phyloP scores from a whole-genome alignment of 176 grass and related monocot genomes.

The Otatea glauca region DNA sequence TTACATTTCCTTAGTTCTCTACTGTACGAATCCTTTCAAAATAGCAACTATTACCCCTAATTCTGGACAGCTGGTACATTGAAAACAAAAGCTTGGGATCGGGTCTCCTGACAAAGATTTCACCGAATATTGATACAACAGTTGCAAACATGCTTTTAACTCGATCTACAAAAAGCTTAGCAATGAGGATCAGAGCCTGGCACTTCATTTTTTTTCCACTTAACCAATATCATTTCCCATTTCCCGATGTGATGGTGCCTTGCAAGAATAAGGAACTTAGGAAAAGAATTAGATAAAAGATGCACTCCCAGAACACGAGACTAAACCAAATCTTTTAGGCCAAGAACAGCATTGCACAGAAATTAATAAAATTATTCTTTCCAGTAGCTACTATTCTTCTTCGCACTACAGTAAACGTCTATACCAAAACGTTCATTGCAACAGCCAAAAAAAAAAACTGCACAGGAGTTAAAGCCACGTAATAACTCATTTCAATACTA shows the following conservation, averaged over 20 bases:
- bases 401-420: background rate
- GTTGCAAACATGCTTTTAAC: background rate
- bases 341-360: background rate
- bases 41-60: background rate
- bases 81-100: background rate
- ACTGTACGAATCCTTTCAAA: background rate
- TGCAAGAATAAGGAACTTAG: background rate
- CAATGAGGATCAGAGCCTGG: slow-evolving; percentile 1
- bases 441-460: background rate
- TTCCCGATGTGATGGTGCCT: background rate
- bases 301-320: background rate
- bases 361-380: background rate
- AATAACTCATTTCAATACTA: slow-evolving; percentile 17
- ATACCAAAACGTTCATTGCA: background rate
- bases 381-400: background rate
- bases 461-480: background rate
- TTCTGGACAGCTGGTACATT: background rate
- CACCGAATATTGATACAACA: background rate
- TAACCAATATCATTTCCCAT: background rate
- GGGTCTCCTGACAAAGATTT: background rate
- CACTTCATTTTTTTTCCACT: background rate
- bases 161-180: background rate
- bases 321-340: slow-evolving; percentile 12
- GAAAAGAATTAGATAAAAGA: background rate
- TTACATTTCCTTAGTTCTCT: background rate